Evolutionary conservation across 2,329 filamentous ascomycete species (phyloP).

Genomic region (Nannizziopsis arthrosporioides): DNA sequence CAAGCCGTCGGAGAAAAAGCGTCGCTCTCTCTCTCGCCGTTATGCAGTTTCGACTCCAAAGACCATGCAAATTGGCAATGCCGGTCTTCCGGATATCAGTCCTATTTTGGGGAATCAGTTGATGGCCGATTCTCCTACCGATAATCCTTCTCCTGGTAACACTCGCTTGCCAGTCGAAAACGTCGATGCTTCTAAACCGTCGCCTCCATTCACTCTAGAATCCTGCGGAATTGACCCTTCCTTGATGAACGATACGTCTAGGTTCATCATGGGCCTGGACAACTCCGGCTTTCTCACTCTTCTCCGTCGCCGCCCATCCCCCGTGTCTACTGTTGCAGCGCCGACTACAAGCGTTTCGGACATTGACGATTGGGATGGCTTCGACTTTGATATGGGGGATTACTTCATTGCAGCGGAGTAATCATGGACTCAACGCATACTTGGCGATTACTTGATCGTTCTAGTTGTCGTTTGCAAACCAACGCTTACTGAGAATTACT

Average conservation of each 20-base stretch:
- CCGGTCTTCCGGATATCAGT: too few relatives aligned
- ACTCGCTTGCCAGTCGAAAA: background rate
- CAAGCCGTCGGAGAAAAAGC: slow-evolving; percentile 37
- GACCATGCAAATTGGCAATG: background rate
- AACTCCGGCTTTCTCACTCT: slow-evolving; percentile 8
- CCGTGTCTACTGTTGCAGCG: background rate
- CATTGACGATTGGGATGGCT: slow-evolving; percentile 1
- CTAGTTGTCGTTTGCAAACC: too few relatives aligned
- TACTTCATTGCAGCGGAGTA: slow-evolving; percentile 9
- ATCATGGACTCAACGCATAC: background rate
- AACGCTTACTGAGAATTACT: background rate
- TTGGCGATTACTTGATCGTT: too few relatives aligned
- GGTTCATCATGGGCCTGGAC: slow-evolving; percentile 10
- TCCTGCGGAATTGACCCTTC: slow-evolving; percentile 2
- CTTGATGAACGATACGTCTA: slow-evolving; percentile 5
- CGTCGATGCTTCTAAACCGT: background rate
- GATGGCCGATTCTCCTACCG: background rate
- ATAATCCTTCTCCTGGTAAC: background rate
- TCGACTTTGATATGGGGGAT: slow-evolving; percentile 14
- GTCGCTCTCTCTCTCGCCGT: slow-evolving; percentile 30
- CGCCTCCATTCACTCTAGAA: slow-evolving; percentile 1
- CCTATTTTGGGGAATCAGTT: too few relatives aligned
- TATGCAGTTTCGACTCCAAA: slow-evolving; percentile 4
- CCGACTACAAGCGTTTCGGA: background rate
- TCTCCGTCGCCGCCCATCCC: slow-evolving; percentile 5